Percentiles rank a stretch among this genome's conserved stretches.
Conservation (phyloP, 768 basidiomycete species). For the Tylopilus sp. region DNA sequence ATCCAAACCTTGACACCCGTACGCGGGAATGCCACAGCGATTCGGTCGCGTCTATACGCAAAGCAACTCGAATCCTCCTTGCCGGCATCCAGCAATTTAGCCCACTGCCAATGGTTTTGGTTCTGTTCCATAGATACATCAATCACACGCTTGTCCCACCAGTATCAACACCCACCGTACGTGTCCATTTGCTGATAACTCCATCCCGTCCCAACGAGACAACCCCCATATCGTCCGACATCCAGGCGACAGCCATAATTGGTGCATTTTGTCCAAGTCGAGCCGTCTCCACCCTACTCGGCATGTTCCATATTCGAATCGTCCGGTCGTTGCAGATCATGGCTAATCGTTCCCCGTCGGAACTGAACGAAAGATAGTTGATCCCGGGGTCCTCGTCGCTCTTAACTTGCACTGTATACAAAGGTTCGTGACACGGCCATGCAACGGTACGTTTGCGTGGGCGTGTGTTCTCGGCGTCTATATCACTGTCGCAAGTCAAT, state of each 20-base stretch:
- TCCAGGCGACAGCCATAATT: conserved; percentile 53
- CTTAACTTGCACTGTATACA: conserved; percentile 36
- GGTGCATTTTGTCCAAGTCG: conserved; percentile 50
- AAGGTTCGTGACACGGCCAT: conserved; percentile 49
- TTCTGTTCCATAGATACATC: conserved; percentile 29
- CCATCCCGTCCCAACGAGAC: conserved; percentile 58
- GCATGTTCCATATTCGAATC: conserved; percentile 61
- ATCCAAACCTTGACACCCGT: conserved; percentile 64
- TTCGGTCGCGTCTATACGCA: conserved; percentile 52
- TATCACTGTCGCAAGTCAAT: conserved; percentile 21
- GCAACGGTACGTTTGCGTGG: conserved; percentile 34
- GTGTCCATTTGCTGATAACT: conserved; percentile 55
- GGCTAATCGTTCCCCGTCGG: conserved; percentile 54
- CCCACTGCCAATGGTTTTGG: conserved; percentile 52
- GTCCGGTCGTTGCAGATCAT: conserved; percentile 59
- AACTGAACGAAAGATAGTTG: conserved; percentile 46
- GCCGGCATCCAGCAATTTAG: conserved; percentile 51
- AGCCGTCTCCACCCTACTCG: conserved; percentile 47
- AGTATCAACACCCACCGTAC: conserved; percentile 38
- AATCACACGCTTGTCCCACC: not conserved
- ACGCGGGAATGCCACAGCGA: conserved; percentile 61
- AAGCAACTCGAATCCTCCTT: conserved; percentile 47
- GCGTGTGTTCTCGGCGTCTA: conserved; percentile 25
- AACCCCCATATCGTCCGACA: conserved; percentile 54
- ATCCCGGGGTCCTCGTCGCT: conserved; percentile 49